These are phyloP conservation scores for Phylloporus sp. DNA, from an alignment of 768 basidiomycete species.

Conservation along the genomic window DNA sequence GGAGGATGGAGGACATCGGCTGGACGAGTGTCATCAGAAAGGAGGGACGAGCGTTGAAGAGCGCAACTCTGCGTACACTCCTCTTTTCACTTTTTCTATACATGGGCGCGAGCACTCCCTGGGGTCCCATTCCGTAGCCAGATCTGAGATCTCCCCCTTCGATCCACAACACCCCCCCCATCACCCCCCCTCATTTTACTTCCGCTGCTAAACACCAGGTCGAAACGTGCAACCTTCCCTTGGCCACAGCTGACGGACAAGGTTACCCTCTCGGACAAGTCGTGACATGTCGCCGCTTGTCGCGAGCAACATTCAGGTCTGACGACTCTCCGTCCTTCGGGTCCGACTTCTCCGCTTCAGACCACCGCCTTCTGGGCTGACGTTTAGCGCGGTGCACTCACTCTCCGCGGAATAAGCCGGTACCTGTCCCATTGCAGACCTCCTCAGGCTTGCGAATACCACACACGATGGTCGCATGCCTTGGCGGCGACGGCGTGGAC, in stretches of 20 bases:
- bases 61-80: background rate
- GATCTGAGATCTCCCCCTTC: slow-evolving; percentile 26
- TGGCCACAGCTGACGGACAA: no score
- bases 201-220: no score
- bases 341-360: background rate
- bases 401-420: slow-evolving; percentile 18
- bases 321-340: background rate
- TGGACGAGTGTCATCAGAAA: slow-evolving; percentile 6
- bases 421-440: background rate
- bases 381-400: background rate
- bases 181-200: background rate
- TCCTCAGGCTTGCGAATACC: background rate
- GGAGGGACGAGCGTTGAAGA: background rate
- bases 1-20: slow-evolving; percentile 23
- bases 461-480: background rate
- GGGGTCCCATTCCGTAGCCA: slow-evolving; percentile 20
- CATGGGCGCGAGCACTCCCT: slow-evolving; percentile 3
- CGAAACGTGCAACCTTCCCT: background rate
- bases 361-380: background rate
- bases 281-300: background rate
- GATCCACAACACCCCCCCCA: background rate
- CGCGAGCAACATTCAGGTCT: background rate
- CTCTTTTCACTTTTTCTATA: slow-evolving; percentile 12
- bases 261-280: background rate
- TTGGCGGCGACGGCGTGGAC: slow-evolving; percentile 3